Conservation (phyloP, 2,329 filamentous ascomycete genomes). For the Aspergillus ochraceoroseus region DNA sequence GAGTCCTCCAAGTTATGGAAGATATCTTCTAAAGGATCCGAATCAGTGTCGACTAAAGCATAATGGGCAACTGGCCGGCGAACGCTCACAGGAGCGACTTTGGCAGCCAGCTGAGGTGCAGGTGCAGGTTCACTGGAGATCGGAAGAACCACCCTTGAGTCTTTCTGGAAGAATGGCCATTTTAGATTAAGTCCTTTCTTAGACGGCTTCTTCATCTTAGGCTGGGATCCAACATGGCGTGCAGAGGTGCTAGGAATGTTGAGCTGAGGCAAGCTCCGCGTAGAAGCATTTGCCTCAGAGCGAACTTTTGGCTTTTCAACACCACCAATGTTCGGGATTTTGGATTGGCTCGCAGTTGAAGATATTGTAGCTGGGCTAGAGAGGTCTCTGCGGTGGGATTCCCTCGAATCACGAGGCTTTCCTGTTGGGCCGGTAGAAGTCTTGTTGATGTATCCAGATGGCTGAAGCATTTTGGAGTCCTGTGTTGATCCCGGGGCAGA, state of each 20-base stretch:
- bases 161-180: conserved; percentile 58
- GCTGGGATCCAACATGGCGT: conserved; percentile 1
- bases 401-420: background rate
- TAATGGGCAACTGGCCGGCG: conserved; percentile 54
- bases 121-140: conserved; percentile 22
- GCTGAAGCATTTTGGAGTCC: conserved; percentile 21
- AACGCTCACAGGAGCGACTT: conserved; percentile 36
- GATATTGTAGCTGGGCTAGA: conserved; percentile 5
- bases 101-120: conserved; percentile 37
- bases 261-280: background rate
- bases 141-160: too few species aligned
- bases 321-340: background rate
- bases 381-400: conserved; percentile 5
- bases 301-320: background rate
- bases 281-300: background rate
- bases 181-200: conserved; percentile 36
- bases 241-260: background rate
- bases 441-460: conserved; percentile 33
- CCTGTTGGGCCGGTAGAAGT: conserved; percentile 30
- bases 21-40: conserved; percentile 40
- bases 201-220: conserved; percentile 22
- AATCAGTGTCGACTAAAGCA: conserved; percentile 50
- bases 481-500: conserved; percentile 26
- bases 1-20: conserved; percentile 38
- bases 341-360: background rate